Conservation (phyloP, 768 basidiomycete genomes). For the Lentinula lateritia region DNA sequence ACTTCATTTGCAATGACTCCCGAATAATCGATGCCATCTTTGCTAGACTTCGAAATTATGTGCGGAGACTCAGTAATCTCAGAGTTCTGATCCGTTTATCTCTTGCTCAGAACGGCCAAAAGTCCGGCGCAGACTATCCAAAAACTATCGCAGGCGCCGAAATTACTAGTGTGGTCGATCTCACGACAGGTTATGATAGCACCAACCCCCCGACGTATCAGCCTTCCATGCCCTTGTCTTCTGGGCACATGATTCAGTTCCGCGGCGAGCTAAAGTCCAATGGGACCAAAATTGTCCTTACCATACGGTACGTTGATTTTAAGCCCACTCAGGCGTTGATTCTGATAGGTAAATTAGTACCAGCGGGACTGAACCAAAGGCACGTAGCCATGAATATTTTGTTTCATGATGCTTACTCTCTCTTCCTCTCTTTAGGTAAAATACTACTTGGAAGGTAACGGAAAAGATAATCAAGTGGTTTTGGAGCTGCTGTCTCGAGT, state of each 20-base stretch:
- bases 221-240: constrained; percentile 64
- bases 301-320: constrained; percentile 45
- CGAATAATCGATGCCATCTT: constrained; percentile 68
- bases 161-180: constrained; percentile 63
- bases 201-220: constrained; percentile 59
- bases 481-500: constrained; percentile 45
- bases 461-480: constrained; percentile 43
- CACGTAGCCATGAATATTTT: constrained; percentile 18
- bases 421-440: constrained; percentile 51
- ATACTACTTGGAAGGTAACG: constrained; percentile 82
- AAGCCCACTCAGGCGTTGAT: neutral
- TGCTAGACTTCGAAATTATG: constrained; percentile 53
- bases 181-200: constrained; percentile 77
- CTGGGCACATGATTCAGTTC: constrained; percentile 85
- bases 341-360: constrained; percentile 40
- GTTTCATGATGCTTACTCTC: neutral
- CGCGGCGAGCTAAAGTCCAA: constrained; percentile 38
- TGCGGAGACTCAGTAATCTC: constrained; percentile 16
- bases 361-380: constrained; percentile 90
- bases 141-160: constrained; percentile 50
- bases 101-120: neutral
- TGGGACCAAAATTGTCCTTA: constrained; percentile 55
- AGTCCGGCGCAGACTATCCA: constrained; percentile 45
- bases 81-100: neutral
- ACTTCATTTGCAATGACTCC: constrained; percentile 71